Base-by-base conservation (phyloP, 1,284 basidiomycete species). In the Kalmanozyma brasiliensis region DNA sequence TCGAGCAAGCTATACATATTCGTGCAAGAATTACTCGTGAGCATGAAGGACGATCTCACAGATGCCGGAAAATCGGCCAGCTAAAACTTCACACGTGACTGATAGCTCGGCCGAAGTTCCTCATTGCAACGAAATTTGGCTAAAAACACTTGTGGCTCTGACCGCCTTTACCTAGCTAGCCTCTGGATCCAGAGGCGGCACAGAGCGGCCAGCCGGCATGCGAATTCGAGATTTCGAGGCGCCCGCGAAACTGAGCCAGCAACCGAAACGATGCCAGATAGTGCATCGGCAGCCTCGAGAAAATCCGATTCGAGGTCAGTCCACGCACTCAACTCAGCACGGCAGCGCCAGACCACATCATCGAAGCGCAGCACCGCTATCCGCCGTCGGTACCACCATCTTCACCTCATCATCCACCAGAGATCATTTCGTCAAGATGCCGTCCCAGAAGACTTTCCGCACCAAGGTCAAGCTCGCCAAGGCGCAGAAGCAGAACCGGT, bases 361-460 rank as follows among this genome's bases (percentile, higher is more conserved):
- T 5, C n/a, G n/a, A 36, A 14, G 30, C 30, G 30, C 17, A 22
- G 33, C 32, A 22, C 43, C 43, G n/a, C 11, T 19, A 34, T n/a
- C 38, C 13, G 4, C 24, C 6, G 34, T 45, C 26, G 2, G 8
- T 4, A 34, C 46, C 41, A 36, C 49, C 53, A 61, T 52, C 51
- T 67, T 52, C 41, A 23, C 38, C 33, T 30, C 36, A 44, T 41
- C 35, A 32, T 17, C 29, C 20, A 11, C 29, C 37, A 19, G 30
- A 34, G 17, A 46, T 65, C 11, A 33, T 34, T 35, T n/a, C 58
- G 24, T 61, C 57, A 69, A 63, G 60, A 69, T 69, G 94, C 94
- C 94, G 85, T 97, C 94, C 83, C 92, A 97, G 89, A 98, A 98
- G 87, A 89, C 92, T 69, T 97, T 97, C 89, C 88, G 91, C 83